Conservation (phyloP, 345 rosid species). For the Raphanus raphanistrum region DNA sequence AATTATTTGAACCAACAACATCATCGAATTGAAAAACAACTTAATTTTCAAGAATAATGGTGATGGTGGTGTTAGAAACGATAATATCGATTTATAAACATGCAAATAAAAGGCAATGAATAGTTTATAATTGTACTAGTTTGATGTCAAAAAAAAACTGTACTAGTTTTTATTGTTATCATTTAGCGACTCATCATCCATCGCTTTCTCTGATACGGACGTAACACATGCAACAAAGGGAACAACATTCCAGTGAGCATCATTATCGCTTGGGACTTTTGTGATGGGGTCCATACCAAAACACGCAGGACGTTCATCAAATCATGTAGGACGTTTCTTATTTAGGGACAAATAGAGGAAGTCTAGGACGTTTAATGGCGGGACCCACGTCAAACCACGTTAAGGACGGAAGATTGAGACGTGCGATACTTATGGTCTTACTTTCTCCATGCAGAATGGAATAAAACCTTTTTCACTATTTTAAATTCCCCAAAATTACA, state of each 20-base stretch:
- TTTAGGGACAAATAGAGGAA: too few species aligned
- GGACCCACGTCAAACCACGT: too few species aligned
- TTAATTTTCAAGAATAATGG: conserved; percentile 36
- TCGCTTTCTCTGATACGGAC: conserved; percentile 33
- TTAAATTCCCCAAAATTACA: not conserved
- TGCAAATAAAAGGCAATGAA: not conserved
- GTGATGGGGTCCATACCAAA: too few species aligned
- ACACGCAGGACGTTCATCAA: too few species aligned
- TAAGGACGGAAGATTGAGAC: too few species aligned
- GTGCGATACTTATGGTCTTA: too few species aligned
- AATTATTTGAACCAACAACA: conserved; percentile 20
- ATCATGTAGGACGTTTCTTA: too few species aligned
- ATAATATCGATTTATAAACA: not conserved
- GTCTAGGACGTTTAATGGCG: too few species aligned
- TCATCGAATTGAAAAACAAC: conserved; percentile 2
- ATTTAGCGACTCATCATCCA: conserved; percentile 36
- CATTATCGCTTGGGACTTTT: too few species aligned
- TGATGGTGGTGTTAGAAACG: conserved; percentile 16
- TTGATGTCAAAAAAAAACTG: too few species aligned
- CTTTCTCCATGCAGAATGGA: conserved; percentile 45
- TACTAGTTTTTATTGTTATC: conserved; percentile 20
- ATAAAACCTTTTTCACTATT: conserved; percentile 9
- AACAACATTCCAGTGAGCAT: conserved; percentile 39
- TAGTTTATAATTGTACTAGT: not conserved
- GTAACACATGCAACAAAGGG: not conserved